These are phyloP conservation scores for Termitomyces heimii DNA, from an alignment of 768 basidiomycete species.

Conservation along the genomic window DNA sequence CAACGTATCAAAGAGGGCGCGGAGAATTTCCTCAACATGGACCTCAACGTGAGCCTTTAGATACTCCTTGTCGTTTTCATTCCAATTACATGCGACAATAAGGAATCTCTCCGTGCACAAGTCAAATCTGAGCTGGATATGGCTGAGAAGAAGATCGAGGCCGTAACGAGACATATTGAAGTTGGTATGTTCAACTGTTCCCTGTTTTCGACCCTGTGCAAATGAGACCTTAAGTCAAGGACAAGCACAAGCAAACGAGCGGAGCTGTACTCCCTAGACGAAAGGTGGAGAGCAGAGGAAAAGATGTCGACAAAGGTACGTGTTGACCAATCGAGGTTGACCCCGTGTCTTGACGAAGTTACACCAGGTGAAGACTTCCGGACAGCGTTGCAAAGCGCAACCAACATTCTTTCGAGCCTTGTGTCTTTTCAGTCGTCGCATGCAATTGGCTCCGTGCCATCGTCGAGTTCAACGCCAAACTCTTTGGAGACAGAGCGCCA, in stretches of 20 bases:
- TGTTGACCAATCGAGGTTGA: not conserved
- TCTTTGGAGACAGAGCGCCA: slow-evolving; percentile 43
- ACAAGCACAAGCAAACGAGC: slow-evolving; percentile 16
- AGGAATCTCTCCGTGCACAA: slow-evolving; percentile 64
- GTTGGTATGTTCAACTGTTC: slow-evolving; percentile 30
- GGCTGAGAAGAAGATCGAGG: slow-evolving; percentile 67
- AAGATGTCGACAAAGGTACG: slow-evolving; percentile 34
- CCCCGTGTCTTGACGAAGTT: not conserved
- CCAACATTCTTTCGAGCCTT: slow-evolving; percentile 51
- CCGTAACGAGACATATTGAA: slow-evolving; percentile 56
- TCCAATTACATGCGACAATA: not conserved
- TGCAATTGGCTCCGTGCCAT: slow-evolving; percentile 21
- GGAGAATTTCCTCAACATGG: slow-evolving; percentile 78
- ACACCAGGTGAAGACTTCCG: slow-evolving; percentile 63
- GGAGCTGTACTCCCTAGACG: slow-evolving; percentile 14
- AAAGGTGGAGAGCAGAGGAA: slow-evolving; percentile 11
- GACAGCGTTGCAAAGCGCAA: slow-evolving; percentile 63
- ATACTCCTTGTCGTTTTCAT: not conserved
- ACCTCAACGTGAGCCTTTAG: slow-evolving; percentile 38
- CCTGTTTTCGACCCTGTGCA: slow-evolving; percentile 6
- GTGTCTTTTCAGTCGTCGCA: slow-evolving; percentile 31
- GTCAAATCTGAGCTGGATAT: slow-evolving; percentile 75
- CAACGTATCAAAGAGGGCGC: slow-evolving; percentile 88
- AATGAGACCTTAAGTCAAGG: slow-evolving; percentile 21
- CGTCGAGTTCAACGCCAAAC: slow-evolving; percentile 31